Evolutionary conservation across 805 yeast genomes (phyloP), one percentile per base, ranked within the genome.

Genomic region (Nematodospora valgi): DNA sequence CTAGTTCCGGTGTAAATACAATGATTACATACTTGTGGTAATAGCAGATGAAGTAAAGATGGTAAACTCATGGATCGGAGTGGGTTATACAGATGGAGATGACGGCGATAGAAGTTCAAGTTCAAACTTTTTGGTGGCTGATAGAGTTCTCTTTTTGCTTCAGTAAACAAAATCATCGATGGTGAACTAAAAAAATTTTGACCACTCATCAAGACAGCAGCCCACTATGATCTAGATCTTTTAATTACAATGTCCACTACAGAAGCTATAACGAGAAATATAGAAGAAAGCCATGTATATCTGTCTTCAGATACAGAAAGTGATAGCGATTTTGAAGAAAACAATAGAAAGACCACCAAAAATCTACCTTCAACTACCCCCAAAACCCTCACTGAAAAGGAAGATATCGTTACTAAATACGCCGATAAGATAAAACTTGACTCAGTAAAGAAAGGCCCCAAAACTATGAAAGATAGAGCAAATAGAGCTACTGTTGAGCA

Each of bases 401-500:
- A 56, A 16, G 68, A 64, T 29, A 72, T 84, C 23, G 63, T 80
- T 14, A 77, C 74, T n/a, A 78, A 74, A 47, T 80, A 78, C 54
- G 75, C 81, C 0, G 74, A 76, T 35, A 77, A 72, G 42, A 82
- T 83, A 52, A 80, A 79, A 44, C 68, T 79, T 1, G 88, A 80
- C 50, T 74, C 74, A 39, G 64, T 77, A 34, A 66, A 74, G 34
- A 74, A 71, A 41, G 76, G 72, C 32, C 80, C 78, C 32, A 76
- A 81, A 45, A 68, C 73, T 0, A 75, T 77, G 35, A 80, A 78
- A 45, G 98, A 91, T 60, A 79, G 88, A 49, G 80, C 98, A 1
- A 88, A 93, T 49, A 70, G 98, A 35, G 98, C 98, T 2, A 93
- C 99, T 0, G 95, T 88, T 11, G 98, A 93, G 52, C 96, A 89